phyloP scores from a whole-genome alignment of 208 protist genomes.

The Trypanosoma conorhini region DNA sequence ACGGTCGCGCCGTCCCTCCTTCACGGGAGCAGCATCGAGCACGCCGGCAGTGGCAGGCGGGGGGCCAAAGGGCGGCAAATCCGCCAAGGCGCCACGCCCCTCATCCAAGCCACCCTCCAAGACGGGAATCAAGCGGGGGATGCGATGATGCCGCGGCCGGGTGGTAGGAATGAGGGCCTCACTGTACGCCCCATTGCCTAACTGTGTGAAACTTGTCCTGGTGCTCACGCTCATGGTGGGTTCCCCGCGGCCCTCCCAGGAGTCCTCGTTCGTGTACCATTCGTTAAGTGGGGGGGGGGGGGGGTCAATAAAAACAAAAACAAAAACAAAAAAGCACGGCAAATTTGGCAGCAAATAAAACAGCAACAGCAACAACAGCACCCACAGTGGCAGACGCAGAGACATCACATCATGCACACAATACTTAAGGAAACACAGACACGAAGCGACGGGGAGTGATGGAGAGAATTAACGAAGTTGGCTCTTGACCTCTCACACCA shows the following conservation, averaged over 20 bases:
- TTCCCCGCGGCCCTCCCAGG: background rate
- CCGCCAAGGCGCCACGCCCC: background rate
- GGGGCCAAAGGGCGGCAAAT: background rate
- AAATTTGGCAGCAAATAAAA: background rate
- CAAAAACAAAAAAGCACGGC: background rate
- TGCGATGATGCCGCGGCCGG: background rate
- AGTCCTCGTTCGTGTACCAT: background rate
- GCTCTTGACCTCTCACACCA: background rate
- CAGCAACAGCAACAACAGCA: background rate
- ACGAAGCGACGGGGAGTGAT: background rate
- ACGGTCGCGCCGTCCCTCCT: background rate
- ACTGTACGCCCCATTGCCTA: conserved; percentile 8
- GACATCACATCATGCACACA: background rate
- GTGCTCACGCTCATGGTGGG: conserved; percentile 15
- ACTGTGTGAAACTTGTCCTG: conserved; percentile 8
- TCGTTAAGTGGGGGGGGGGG: too few species aligned
- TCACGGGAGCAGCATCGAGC: too few species aligned
- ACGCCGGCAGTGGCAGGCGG: background rate
- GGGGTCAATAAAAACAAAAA: conserved; percentile 9
- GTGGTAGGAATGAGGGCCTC: conserved; percentile 1
- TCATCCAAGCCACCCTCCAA: background rate
- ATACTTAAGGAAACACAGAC: background rate
- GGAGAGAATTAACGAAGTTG: background rate
- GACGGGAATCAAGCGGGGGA: conserved; percentile 17
- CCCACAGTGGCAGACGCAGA: background rate